These are phyloP conservation scores for Ceratocystis destructans DNA, from an alignment of 2,329 filamentous ascomycete species.

Conservation along the genomic window DNA sequence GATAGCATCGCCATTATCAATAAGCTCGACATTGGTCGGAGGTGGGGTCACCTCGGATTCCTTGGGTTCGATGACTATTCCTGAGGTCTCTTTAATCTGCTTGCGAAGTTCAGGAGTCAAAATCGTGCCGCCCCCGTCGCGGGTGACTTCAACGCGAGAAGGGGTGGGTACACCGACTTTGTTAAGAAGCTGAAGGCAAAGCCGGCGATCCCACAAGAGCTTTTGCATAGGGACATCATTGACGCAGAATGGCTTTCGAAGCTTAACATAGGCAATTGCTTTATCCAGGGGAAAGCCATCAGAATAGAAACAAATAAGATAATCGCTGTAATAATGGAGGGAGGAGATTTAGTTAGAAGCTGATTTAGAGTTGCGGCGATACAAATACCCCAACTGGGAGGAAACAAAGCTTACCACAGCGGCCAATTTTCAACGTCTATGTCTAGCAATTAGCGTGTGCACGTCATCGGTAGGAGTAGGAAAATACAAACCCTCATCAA, in stretches of 20 bases:
- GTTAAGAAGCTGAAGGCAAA: slow-evolving; percentile 80
- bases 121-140: slow-evolving; percentile 75
- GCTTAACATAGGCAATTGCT: slow-evolving; percentile 85
- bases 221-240: slow-evolving; percentile 98
- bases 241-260: slow-evolving; percentile 90
- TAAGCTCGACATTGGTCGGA: slow-evolving; percentile 62
- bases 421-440: slow-evolving; percentile 87
- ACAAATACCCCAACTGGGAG: not conserved
- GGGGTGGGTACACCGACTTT: slow-evolving; percentile 83
- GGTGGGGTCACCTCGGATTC: slow-evolving; percentile 29
- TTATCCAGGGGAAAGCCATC: slow-evolving; percentile 96
- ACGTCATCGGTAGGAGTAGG: not conserved
- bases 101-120: slow-evolving; percentile 67
- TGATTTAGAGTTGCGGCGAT: not conserved
- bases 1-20: slow-evolving; percentile 81
- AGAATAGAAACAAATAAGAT: slow-evolving; percentile 94
- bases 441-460: slow-evolving; percentile 4
- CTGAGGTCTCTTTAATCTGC: slow-evolving; percentile 67
- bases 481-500: slow-evolving; percentile 59
- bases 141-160: slow-evolving; percentile 73
- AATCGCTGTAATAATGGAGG: slow-evolving; percentile 58
- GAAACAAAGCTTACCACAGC: slow-evolving; percentile 46
- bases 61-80: slow-evolving; percentile 48
- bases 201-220: slow-evolving; percentile 84
- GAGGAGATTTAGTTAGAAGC: not conserved